Conservation (phyloP, 2,329 filamentous ascomycete genomes). For the Colletotrichum sp. region DNA sequence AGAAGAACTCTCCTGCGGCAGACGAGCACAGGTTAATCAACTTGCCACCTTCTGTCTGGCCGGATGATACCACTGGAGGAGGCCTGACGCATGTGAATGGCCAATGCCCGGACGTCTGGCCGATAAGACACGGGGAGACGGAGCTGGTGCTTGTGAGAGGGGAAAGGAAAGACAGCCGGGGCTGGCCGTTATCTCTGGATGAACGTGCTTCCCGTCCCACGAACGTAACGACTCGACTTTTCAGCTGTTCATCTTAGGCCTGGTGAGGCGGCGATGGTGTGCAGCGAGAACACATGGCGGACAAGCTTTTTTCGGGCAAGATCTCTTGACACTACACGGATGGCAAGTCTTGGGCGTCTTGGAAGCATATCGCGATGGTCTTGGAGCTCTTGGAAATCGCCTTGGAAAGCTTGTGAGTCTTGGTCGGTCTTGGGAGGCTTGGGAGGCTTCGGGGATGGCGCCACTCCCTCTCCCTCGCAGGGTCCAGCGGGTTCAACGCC, state of each 20-base stretch:
- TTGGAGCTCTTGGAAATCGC: not conserved
- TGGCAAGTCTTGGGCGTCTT: slow-evolving; percentile 15
- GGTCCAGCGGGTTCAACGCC: not conserved
- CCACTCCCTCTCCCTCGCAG: not conserved
- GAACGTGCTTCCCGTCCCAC: not conserved
- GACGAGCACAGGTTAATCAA: not conserved
- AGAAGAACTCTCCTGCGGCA: not conserved
- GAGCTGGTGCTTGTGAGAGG: not conserved
- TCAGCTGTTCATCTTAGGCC: not conserved
- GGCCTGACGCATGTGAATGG: not conserved
- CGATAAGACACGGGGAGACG: not conserved
- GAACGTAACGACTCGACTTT: not conserved
- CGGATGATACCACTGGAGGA: not conserved
- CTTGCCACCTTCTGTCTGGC: not conserved
- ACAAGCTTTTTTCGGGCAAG: slow-evolving; percentile 8
- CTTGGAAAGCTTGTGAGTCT: slow-evolving; percentile 8
- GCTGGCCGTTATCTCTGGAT: not conserved
- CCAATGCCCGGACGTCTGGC: not conserved
- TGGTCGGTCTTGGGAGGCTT: not conserved
- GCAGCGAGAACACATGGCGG: not conserved
- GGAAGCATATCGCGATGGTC: not conserved
- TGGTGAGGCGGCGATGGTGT: not conserved
- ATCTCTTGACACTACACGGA: slow-evolving; percentile 9
- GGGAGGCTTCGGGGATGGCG: not conserved
- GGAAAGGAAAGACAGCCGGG: not conserved